Evolutionary conservation across 805 yeast genomes (phyloP).

Genomic region (Saccharomyces cerevisiae): DNA sequence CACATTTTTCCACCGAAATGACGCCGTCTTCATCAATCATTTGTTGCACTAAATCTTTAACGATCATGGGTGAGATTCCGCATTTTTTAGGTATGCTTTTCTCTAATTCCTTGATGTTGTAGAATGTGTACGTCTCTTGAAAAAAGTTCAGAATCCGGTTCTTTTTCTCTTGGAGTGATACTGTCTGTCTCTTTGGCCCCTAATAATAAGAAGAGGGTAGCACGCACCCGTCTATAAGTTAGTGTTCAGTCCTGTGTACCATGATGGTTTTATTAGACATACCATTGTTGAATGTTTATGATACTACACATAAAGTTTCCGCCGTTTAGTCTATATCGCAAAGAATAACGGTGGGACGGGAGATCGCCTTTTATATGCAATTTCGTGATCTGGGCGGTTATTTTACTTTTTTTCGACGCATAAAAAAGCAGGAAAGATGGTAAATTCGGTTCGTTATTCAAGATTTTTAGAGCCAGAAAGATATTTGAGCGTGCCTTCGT

Average conservation of each 20-base stretch:
- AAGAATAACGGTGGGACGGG: background rate
- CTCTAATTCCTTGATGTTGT: slow-evolving; percentile 46
- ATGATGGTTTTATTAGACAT: background rate
- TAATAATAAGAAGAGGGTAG: background rate
- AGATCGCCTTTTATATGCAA: background rate
- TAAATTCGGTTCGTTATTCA: background rate
- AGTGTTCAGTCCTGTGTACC: background rate
- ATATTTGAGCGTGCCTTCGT: no score
- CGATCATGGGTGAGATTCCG: slow-evolving; percentile 47
- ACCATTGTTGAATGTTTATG: background rate
- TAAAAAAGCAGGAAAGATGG: background rate
- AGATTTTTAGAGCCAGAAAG: background rate
- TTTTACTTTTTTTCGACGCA: background rate
- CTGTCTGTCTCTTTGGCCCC: slow-evolving; percentile 29
- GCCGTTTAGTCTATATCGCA: background rate
- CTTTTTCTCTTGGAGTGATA: slow-evolving; percentile 35
- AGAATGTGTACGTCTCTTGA: slow-evolving; percentile 34
- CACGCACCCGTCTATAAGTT: background rate
- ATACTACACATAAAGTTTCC: background rate
- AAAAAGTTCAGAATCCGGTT: slow-evolving; percentile 33
- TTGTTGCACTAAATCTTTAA: slow-evolving; percentile 41
- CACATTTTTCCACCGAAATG: slow-evolving; percentile 46
- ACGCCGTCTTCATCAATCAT: slow-evolving; percentile 42
- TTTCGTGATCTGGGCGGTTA: background rate
- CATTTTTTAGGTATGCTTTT: slow-evolving; percentile 35